Conservation (phyloP, 345 rosid species). For the Diplotaxis tenuifolia region DNA sequence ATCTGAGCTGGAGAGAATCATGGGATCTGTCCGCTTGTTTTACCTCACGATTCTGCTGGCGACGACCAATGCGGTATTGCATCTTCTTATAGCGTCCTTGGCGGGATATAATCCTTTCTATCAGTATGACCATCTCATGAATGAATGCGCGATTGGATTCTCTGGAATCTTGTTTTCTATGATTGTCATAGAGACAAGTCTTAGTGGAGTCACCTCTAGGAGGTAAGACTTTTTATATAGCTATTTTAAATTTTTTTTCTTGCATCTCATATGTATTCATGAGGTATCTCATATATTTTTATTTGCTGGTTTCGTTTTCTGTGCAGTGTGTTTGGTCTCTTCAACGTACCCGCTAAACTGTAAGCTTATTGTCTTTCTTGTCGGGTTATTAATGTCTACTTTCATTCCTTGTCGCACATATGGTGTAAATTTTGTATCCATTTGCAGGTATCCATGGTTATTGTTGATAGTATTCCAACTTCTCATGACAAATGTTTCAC, state of each 20-base stretch:
- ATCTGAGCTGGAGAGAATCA: slow-evolving; percentile 91
- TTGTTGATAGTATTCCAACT: slow-evolving; percentile 74
- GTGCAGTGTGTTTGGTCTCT: slow-evolving; percentile 95
- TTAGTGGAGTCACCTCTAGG: slow-evolving; percentile 84
- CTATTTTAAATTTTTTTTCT: background rate
- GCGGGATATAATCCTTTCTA: slow-evolving; percentile 62
- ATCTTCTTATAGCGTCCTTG: slow-evolving; percentile 69
- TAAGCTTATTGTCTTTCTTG: slow-evolving; percentile 39
- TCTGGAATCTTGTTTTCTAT: slow-evolving; percentile 88
- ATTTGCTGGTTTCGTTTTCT: slow-evolving; percentile 24
- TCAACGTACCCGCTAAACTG: slow-evolving; percentile 92
- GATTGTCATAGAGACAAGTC: slow-evolving; percentile 92
- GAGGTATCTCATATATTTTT: slow-evolving; percentile 8
- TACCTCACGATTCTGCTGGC: slow-evolving; percentile 76
- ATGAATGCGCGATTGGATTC: slow-evolving; percentile 89
- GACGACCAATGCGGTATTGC: slow-evolving; percentile 74
- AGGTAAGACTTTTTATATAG: slow-evolving; percentile 54
- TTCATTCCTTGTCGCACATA: slow-evolving; percentile 9
- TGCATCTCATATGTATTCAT: background rate
- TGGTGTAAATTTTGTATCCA: slow-evolving; percentile 9
- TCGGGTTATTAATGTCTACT: background rate
- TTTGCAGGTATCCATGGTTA: slow-evolving; percentile 84
- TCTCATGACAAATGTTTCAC: slow-evolving; percentile 89
- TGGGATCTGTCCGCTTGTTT: slow-evolving; percentile 87
- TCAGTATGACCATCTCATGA: slow-evolving; percentile 44